Evolutionary conservation across 495 filamentous ascomycete genomes (phyloP).

Genomic region (Xylaria grammica): DNA sequence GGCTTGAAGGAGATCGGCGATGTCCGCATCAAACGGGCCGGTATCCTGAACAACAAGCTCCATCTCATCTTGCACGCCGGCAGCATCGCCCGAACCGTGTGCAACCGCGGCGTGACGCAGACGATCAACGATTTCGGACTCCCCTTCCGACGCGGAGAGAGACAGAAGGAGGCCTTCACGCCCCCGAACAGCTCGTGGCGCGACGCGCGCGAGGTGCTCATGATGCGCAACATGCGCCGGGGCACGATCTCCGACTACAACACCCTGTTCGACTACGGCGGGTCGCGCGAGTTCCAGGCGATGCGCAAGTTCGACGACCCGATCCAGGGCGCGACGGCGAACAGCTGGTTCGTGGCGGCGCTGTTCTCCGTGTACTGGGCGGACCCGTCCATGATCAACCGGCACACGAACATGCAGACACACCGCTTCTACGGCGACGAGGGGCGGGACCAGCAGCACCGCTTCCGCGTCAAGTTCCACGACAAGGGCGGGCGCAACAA

Average conservation of each 20-base stretch:
- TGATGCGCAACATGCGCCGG: slow-evolving; percentile 28
- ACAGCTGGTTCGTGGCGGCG: slow-evolving; percentile 44
- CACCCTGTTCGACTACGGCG: slow-evolving; percentile 12
- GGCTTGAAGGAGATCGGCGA: slow-evolving; percentile 37
- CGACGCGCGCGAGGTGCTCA: slow-evolving; percentile 33
- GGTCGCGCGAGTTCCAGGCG: slow-evolving; percentile 25
- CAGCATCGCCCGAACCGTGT: slow-evolving; percentile 34
- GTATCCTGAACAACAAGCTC: slow-evolving; percentile 45
- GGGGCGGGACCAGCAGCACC: slow-evolving; percentile 17
- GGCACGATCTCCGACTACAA: slow-evolving; percentile 19
- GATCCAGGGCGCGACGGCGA: slow-evolving; percentile 40
- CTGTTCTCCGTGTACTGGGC: slow-evolving; percentile 46
- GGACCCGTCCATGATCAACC: slow-evolving; percentile 39
- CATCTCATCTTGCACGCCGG: slow-evolving; percentile 37
- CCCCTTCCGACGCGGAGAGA: slow-evolving; percentile 36
- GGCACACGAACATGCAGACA: slow-evolving; percentile 11
- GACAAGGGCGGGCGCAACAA: slow-evolving; percentile 47
- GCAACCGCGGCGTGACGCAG: slow-evolving; percentile 37
- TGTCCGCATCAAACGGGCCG: slow-evolving; percentile 39
- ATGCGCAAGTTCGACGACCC: slow-evolving; percentile 41
- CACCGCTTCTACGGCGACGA: neutral
- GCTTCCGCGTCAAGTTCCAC: slow-evolving; percentile 39
- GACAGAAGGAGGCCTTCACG: slow-evolving; percentile 21
- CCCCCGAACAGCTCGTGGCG: slow-evolving; percentile 40
- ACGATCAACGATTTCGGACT: slow-evolving; percentile 42